Evolutionary conservation across 106 monocot species (phyloP).

Genomic region (Dioscorea dumetorum): DNA sequence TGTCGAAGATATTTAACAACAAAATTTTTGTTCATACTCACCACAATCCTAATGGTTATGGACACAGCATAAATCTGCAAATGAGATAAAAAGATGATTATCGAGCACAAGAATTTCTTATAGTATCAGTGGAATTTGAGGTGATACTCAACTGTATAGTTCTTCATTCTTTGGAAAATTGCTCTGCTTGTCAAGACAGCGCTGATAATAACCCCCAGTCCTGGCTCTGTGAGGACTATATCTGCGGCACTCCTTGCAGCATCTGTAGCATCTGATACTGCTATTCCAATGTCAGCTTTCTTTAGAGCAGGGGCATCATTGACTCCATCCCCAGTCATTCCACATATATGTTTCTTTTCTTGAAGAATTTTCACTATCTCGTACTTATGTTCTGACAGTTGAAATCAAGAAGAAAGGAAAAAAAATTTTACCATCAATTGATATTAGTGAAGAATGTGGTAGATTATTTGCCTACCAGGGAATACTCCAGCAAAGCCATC

Average conservation of each 20-base stretch:
- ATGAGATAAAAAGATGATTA: too few species aligned
- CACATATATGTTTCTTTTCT: slow-evolving; percentile 48
- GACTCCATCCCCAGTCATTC: slow-evolving; percentile 73
- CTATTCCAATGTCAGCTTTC: slow-evolving; percentile 66
- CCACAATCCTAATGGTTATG: too few species aligned
- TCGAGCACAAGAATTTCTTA: too few species aligned
- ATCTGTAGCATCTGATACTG: slow-evolving; percentile 66
- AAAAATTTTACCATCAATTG: too few species aligned
- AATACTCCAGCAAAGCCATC: slow-evolving; percentile 80
- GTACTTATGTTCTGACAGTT: slow-evolving; percentile 52
- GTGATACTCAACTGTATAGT: slow-evolving; percentile 45
- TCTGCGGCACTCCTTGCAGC: slow-evolving; percentile 69
- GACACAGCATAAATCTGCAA: too few species aligned
- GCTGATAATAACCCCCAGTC: slow-evolving; percentile 60
- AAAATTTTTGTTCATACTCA: too few species aligned
- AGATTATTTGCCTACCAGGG: slow-evolving; percentile 27
- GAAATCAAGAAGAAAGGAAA: too few species aligned
- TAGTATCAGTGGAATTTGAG: too few species aligned
- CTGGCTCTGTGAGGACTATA: slow-evolving; percentile 66
- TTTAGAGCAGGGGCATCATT: slow-evolving; percentile 68
- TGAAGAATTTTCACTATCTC: slow-evolving; percentile 75
- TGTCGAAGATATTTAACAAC: too few species aligned
- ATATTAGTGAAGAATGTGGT: too few species aligned
- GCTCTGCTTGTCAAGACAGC: slow-evolving; percentile 63
- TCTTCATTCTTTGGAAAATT: slow-evolving; percentile 77